phyloP scores from a whole-genome alignment of 2,329 filamentous ascomycete species.

The Lachnellula hyalina region DNA sequence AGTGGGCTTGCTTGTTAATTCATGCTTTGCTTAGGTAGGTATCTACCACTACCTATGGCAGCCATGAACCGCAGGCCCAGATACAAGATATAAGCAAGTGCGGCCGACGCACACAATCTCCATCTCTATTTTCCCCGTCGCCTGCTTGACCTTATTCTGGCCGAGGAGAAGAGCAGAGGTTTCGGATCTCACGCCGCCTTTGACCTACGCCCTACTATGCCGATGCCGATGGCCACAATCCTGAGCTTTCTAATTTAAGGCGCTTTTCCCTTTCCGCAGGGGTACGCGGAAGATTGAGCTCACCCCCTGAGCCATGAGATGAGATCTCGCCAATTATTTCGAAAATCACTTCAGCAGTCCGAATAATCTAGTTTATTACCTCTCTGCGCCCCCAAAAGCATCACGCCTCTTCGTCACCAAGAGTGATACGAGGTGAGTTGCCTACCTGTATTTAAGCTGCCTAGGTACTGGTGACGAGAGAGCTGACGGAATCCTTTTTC shows the following conservation, averaged over 20 bases:
- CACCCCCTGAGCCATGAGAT: constrained; percentile 1
- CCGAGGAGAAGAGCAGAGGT: background rate
- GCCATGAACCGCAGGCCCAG: background rate
- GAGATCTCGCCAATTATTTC: background rate
- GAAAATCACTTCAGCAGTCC: background rate
- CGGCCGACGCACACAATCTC: background rate
- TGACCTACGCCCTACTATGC: too few species aligned
- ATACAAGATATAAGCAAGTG: background rate
- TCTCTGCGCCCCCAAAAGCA: constrained; percentile 2
- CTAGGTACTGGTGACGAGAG: constrained; percentile 10
- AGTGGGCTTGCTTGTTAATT: too few species aligned
- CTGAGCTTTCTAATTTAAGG: constrained; percentile 11
- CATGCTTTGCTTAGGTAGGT: too few species aligned
- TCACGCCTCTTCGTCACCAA: background rate
- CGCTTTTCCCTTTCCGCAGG: background rate
- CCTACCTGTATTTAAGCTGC: constrained; percentile 5
- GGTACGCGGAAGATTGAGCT: constrained; percentile 7
- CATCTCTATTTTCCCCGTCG: background rate
- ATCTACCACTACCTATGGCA: too few species aligned
- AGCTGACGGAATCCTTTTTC: constrained; percentile 16
- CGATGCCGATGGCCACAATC: constrained; percentile 12
- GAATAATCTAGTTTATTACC: background rate
- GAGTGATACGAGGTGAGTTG: background rate
- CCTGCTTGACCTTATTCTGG: background rate
- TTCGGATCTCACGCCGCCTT: background rate